These are phyloP conservation scores for Penicillium roqueforti DNA, from an alignment of 495 filamentous ascomycete genomes.

Conservation along the genomic window DNA sequence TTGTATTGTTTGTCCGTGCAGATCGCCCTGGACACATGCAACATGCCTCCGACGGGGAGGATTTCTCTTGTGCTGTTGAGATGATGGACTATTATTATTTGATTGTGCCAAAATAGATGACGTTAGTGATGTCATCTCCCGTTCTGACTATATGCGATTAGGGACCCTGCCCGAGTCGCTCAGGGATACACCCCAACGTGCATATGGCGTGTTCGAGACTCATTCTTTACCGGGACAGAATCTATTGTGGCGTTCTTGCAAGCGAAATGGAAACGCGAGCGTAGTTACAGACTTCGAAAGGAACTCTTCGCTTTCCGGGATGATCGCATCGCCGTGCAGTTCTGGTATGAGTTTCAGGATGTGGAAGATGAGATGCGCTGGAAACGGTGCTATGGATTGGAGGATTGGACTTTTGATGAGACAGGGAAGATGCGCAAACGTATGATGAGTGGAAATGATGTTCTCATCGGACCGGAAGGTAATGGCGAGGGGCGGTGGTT, in stretches of 20 bases:
- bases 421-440: constrained; percentile 80
- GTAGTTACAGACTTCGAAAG: constrained; percentile 74
- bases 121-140: constrained; percentile 12
- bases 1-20: constrained; percentile 18
- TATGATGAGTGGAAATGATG: constrained; percentile 89
- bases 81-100: not conserved
- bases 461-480: constrained; percentile 54
- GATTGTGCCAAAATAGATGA: constrained; percentile 6
- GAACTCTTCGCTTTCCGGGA: constrained; percentile 69
- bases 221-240: constrained; percentile 65
- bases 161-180: constrained; percentile 60
- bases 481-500: constrained; percentile 54
- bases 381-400: constrained; percentile 87
- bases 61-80: not conserved
- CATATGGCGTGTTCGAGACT: constrained; percentile 78
- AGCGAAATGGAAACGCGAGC: constrained; percentile 73
- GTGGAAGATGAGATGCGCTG: constrained; percentile 61
- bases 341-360: constrained; percentile 90
- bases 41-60: not conserved
- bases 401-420: constrained; percentile 85
- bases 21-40: constrained; percentile 9
- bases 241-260: constrained; percentile 68
- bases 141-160: constrained; percentile 30
- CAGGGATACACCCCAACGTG: constrained; percentile 70
- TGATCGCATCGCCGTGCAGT: constrained; percentile 72